Conservation (phyloP, 169 alveolate genomes). For the Cryptosporidium tyzzeri region DNA sequence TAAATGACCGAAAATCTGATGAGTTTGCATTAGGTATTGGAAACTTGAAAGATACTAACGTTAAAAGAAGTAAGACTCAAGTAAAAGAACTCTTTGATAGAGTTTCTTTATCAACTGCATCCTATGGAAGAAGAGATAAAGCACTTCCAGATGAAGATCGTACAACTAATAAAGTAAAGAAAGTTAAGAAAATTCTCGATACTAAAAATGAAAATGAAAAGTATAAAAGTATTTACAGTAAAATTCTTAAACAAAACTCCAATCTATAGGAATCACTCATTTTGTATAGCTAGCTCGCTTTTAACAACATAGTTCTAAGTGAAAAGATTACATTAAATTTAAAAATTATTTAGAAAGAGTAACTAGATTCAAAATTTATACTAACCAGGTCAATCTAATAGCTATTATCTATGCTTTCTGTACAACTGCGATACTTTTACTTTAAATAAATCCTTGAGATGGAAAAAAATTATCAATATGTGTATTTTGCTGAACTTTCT, state of each 20-base stretch:
- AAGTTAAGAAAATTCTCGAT: constrained; percentile 13
- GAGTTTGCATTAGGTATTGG: constrained; percentile 41
- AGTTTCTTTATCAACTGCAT: constrained; percentile 73
- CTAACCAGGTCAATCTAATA: not conserved
- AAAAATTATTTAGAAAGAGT: not conserved
- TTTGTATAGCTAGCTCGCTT: not conserved
- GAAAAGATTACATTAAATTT: not conserved
- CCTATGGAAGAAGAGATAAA: constrained; percentile 72
- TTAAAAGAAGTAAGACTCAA: constrained; percentile 37
- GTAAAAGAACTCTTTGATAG: constrained; percentile 29
- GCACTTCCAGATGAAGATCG: constrained; percentile 37
- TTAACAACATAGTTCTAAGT: not conserved
- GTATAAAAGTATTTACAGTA: constrained; percentile 44
- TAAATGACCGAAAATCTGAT: not conserved
- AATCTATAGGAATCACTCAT: not conserved
- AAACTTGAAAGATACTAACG: constrained; percentile 21
- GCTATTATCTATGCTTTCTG: not conserved
- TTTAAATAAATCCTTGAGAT: no score
- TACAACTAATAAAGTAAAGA: constrained; percentile 17
- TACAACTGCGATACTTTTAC: no score
- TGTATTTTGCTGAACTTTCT: not conserved
- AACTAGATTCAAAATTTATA: no score
- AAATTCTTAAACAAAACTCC: not conserved
- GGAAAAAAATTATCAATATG: no score
- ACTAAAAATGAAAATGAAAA: constrained; percentile 29